phyloP scores from a whole-genome alignment of 2,329 filamentous ascomycete species.

The Polychaeton citri region DNA sequence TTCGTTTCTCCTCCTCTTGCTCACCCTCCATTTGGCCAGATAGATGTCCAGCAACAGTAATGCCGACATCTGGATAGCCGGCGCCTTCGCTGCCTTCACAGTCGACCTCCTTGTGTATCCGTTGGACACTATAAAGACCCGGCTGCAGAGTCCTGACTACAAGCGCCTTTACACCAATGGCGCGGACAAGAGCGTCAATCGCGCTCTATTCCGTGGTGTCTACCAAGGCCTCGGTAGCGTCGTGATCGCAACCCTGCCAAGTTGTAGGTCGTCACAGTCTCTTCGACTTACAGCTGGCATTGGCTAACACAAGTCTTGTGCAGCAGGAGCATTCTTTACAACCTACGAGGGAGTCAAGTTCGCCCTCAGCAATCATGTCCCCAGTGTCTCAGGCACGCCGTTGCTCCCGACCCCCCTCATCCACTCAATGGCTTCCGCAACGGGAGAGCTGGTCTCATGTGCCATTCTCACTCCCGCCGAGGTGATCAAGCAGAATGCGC shows the following conservation, averaged over 20 bases:
- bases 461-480: slow-evolving; percentile 78
- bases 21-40: not conserved
- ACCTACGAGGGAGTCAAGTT: slow-evolving; percentile 71
- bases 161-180: slow-evolving; percentile 50
- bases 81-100: slow-evolving; percentile 71
- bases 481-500: slow-evolving; percentile 86
- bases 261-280: too few species aligned
- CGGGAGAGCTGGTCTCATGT: slow-evolving; percentile 74
- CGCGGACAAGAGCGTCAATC: slow-evolving; percentile 39
- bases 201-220: slow-evolving; percentile 54
- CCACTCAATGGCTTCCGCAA: slow-evolving; percentile 59
- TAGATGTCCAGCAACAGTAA: slow-evolving; percentile 17
- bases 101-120: slow-evolving; percentile 80
- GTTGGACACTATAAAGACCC: slow-evolving; percentile 79
- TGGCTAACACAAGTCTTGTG: slow-evolving; percentile 7
- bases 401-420: slow-evolving; percentile 54
- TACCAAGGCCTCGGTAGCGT: slow-evolving; percentile 84
- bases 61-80: slow-evolving; percentile 38
- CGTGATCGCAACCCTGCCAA: slow-evolving; percentile 77
- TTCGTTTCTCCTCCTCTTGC: not conserved
- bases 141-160: slow-evolving; percentile 69
- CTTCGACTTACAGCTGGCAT: too few species aligned
- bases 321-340: slow-evolving; percentile 77
- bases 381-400: slow-evolving; percentile 26
- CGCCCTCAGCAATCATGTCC: slow-evolving; percentile 40